These are phyloP conservation scores for Eragrostis tef DNA, from an alignment of 202 grass and related monocot species.

Conservation along the genomic window DNA sequence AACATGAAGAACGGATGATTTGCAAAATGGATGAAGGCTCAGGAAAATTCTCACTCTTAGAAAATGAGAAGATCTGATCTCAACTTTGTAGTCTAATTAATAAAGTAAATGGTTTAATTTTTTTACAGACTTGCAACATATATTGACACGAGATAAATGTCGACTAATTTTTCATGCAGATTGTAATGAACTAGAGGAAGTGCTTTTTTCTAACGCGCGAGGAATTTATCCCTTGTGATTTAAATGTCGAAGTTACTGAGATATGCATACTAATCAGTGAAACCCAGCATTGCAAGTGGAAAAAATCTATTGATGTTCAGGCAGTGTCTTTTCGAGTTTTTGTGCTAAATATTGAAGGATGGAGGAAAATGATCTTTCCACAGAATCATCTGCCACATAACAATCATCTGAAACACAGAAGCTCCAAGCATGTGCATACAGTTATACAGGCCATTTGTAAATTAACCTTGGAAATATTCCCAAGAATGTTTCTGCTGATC, in stretches of 20 bases:
- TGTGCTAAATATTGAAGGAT: not conserved
- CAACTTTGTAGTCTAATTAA: too few relatives aligned
- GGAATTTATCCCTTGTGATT: not conserved
- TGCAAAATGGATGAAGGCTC: too few relatives aligned
- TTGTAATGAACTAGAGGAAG: too few relatives aligned
- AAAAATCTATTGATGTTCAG: not conserved
- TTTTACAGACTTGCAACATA: too few relatives aligned
- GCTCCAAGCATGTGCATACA: not conserved
- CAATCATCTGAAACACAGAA: constrained; percentile 1
- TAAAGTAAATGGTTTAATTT: too few relatives aligned
- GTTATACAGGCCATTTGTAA: constrained; percentile 7
- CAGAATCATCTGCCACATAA: constrained; percentile 5
- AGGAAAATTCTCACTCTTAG: too few relatives aligned
- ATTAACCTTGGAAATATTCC: constrained; percentile 34
- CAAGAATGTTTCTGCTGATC: constrained; percentile 25
- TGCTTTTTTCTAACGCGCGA: too few relatives aligned
- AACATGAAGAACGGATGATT: too few relatives aligned
- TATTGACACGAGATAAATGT: too few relatives aligned
- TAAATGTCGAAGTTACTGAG: constrained; percentile 14
- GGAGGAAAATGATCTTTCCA: not conserved
- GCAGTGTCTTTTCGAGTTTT: constrained; percentile 16
- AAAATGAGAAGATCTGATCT: too few relatives aligned
- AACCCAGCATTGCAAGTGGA: constrained; percentile 33
- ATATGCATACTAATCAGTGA: not conserved
- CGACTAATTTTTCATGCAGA: too few relatives aligned